These are phyloP conservation scores for Leavenworthia alabamica DNA, from an alignment of 345 rosid genomes.

Conservation along the genomic window DNA sequence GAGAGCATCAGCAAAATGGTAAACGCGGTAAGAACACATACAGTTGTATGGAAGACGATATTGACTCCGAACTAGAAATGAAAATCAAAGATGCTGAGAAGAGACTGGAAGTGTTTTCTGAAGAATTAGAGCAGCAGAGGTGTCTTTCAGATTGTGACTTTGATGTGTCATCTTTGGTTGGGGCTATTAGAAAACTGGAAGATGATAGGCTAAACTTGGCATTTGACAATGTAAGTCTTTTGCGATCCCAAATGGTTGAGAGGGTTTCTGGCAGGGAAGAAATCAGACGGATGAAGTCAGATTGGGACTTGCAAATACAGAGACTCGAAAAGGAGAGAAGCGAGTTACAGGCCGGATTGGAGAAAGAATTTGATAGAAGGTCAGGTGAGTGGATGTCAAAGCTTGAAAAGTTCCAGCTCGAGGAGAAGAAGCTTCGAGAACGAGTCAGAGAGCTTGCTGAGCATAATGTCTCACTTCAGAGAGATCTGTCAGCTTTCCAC, in stretches of 20 bases:
- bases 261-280: slow-evolving; percentile 61
- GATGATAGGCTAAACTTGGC: slow-evolving; percentile 75
- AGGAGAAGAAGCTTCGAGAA: slow-evolving; percentile 90
- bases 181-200: slow-evolving; percentile 43
- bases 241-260: slow-evolving; percentile 56
- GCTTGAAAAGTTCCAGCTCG: slow-evolving; percentile 72
- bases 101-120: slow-evolving; percentile 60
- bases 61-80: slow-evolving; percentile 48
- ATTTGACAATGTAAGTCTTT: slow-evolving; percentile 57
- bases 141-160: slow-evolving; percentile 46
- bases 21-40: slow-evolving; percentile 20
- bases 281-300: slow-evolving; percentile 46
- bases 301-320: slow-evolving; percentile 45
- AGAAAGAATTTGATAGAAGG: slow-evolving; percentile 95
- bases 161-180: slow-evolving; percentile 60
- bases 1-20: slow-evolving; percentile 31
- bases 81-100: slow-evolving; percentile 69
- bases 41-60: slow-evolving; percentile 39
- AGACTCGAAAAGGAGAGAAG: slow-evolving; percentile 71
- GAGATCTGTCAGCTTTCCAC: slow-evolving; percentile 60
- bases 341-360: slow-evolving; percentile 73
- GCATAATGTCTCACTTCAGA: slow-evolving; percentile 90
- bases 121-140: slow-evolving; percentile 57
- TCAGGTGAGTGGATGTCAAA: slow-evolving; percentile 83
- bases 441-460: slow-evolving; percentile 95